Conservation (phyloP, 2,329 filamentous ascomycete species). For the Penicillium sp. region DNA sequence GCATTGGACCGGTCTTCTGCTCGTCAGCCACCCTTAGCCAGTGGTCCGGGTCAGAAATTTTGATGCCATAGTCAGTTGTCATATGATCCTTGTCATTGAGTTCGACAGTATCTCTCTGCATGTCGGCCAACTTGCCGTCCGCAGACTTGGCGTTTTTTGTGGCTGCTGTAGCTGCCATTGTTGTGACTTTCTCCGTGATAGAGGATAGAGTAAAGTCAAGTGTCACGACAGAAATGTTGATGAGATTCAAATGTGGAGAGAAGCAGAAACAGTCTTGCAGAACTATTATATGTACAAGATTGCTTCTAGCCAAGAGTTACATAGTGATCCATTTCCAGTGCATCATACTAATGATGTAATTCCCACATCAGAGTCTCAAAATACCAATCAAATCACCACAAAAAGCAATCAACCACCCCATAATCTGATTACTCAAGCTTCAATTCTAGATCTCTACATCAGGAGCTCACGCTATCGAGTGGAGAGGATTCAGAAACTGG, state of each 20-base stretch:
- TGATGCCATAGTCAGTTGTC: constrained; percentile 79
- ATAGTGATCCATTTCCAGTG: background rate
- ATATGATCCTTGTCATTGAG: constrained; percentile 64
- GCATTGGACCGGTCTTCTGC: constrained; percentile 68
- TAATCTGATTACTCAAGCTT: constrained; percentile 6
- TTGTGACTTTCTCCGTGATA: constrained; percentile 5
- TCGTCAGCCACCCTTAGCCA: constrained; percentile 72
- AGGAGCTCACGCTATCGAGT: background rate
- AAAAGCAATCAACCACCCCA: background rate
- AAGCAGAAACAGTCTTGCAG: background rate
- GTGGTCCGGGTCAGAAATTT: constrained; percentile 74
- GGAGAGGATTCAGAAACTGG: constrained; percentile 14
- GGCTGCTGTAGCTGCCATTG: constrained; percentile 21
- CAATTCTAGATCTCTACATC: background rate
- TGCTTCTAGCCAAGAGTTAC: background rate
- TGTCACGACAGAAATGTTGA: constrained; percentile 7
- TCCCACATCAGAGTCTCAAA: background rate
- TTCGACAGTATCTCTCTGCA: constrained; percentile 65
- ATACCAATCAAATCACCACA: background rate
- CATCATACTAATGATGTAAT: constrained; percentile 13
- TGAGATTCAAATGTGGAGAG: constrained; percentile 2
- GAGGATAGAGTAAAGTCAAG: background rate
- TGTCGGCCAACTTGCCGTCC: constrained; percentile 64
- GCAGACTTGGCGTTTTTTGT: constrained; percentile 15
- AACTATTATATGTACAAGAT: background rate